These are phyloP conservation scores for Neonectria hederae DNA, from an alignment of 2,329 filamentous ascomycete species.

Conservation along the genomic window DNA sequence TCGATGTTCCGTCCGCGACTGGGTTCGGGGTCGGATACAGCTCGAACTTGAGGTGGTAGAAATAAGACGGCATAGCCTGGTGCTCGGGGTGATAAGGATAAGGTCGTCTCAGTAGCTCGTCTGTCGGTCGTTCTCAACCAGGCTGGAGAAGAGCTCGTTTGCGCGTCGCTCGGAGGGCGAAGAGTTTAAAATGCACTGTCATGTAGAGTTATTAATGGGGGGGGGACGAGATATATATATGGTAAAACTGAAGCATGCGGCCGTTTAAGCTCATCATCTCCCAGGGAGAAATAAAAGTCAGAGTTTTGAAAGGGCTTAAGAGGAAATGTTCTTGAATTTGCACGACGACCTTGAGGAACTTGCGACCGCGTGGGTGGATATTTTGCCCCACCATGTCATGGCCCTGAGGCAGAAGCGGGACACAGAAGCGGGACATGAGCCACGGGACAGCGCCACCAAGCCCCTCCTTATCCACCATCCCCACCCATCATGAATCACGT, in stretches of 20 bases:
- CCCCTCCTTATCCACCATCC: constrained; percentile 19
- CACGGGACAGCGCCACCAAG: constrained; percentile 24
- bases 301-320: background rate
- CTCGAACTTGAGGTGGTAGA: constrained; percentile 74
- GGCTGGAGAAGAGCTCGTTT: background rate
- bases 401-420: constrained; percentile 1
- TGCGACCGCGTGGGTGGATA: background rate
- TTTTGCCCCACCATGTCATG: constrained; percentile 8
- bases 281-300: background rate
- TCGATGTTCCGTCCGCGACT: constrained; percentile 19
- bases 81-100: constrained; percentile 2
- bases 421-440: constrained; percentile 2
- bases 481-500: constrained; percentile 16
- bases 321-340: background rate
- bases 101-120: background rate
- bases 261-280: constrained; percentile 32
- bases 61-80: constrained; percentile 67
- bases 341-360: background rate
- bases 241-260: constrained; percentile 4
- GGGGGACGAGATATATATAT: constrained; percentile 31
- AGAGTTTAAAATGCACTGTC: background rate
- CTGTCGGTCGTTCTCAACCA: background rate
- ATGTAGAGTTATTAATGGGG: constrained; percentile 30
- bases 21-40: constrained; percentile 63
- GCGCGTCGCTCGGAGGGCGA: background rate